Percentiles rank a stretch among this genome's conserved stretches.
These are phyloP conservation scores for Hypoxylon sp. DNA, from an alignment of 2,329 filamentous ascomycete species.

Conservation along the genomic window DNA sequence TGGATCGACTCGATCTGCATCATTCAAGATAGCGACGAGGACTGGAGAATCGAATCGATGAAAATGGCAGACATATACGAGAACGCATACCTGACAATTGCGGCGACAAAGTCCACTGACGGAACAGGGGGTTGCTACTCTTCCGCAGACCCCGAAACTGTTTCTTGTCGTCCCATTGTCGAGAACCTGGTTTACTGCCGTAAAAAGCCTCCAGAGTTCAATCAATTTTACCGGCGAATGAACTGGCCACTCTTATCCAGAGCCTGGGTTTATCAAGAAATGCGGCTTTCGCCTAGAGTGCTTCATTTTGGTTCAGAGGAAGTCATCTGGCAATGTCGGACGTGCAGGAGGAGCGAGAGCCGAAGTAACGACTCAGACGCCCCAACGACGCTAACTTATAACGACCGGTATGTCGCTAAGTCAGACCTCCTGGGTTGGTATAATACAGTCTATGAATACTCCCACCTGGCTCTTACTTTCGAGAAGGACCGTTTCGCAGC, in stretches of 20 bases:
- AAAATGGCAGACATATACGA: constrained; percentile 7
- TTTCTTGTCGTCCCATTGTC: background rate
- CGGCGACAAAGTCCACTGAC: constrained; percentile 1
- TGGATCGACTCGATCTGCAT: constrained; percentile 19
- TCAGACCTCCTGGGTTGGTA: constrained; percentile 1
- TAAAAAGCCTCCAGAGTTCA: constrained; percentile 9
- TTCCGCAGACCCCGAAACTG: constrained; percentile 4
- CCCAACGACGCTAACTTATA: constrained; percentile 5
- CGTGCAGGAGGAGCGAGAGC: constrained; percentile 10
- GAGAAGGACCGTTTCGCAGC: constrained; percentile 2
- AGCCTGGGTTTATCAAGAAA: constrained; percentile 11
- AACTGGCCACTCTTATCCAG: constrained; percentile 3
- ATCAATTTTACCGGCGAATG: constrained; percentile 5
- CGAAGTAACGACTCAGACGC: constrained; percentile 8
- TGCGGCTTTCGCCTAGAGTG: constrained; percentile 12
- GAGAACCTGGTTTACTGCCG: constrained; percentile 8
- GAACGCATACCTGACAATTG: constrained; percentile 5
- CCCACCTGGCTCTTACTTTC: constrained; percentile 8
- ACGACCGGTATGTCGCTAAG: background rate
- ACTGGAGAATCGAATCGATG: constrained; percentile 3
- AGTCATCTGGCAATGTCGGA: constrained; percentile 8
- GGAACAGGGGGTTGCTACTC: constrained; percentile 2
- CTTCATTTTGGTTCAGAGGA: constrained; percentile 7
- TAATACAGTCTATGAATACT: constrained; percentile 9
- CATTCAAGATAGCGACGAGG: constrained; percentile 6